Base-by-base conservation (phyloP, 2,329 filamentous ascomycete species). In the Akanthomyces muscarius region DNA sequence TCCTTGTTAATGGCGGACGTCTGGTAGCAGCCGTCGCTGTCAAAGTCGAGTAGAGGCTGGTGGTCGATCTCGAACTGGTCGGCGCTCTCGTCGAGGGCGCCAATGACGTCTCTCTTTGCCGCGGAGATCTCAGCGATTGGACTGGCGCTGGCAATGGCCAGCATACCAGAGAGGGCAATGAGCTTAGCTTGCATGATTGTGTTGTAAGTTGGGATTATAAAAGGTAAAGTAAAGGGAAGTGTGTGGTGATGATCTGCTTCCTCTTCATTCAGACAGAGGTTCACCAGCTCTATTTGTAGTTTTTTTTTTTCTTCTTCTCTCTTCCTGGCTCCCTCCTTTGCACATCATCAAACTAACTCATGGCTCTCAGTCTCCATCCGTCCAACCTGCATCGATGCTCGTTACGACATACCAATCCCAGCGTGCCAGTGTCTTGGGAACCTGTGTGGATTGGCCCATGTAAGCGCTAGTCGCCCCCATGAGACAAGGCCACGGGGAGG, bases 1-100 rank as follows among this genome's bases (percentile, higher is more conserved):
- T 70, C 62, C 0, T 68, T 69, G 63, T 73, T 72, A 44, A 81
- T 76, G 47, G 79, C 80, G n/a, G 80, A 77, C 1, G 79, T 78
- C 65, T 80, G 78, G 69, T 81, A 79, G 67, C 76, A 78, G 10
- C 76, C 72, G 51, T 78, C 75, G 0, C 66, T 69, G 66, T 78
- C 76, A 62, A 76, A 78, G 68, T 78, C 76, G 4, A 77, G 68
- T 10, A 70, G 63, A 10, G 76, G 76, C 65, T 78, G 76, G 65
- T 71, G 76, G 59, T 69, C 69, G 44, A 72, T 68, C 62, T 77
- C 76, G 33, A 68, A 61, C 13, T 71, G 70, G 5, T 72, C 69
- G 5, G 76, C 75, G n/a, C 65, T 64, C 33, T 71, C 66, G 0
- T 73, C 73, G 1, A 78, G 69, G 8, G 74, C 69, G 1, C 68